Evolutionary conservation across 345 rosid genomes (phyloP).

Genomic region (Triadica sebifera): DNA sequence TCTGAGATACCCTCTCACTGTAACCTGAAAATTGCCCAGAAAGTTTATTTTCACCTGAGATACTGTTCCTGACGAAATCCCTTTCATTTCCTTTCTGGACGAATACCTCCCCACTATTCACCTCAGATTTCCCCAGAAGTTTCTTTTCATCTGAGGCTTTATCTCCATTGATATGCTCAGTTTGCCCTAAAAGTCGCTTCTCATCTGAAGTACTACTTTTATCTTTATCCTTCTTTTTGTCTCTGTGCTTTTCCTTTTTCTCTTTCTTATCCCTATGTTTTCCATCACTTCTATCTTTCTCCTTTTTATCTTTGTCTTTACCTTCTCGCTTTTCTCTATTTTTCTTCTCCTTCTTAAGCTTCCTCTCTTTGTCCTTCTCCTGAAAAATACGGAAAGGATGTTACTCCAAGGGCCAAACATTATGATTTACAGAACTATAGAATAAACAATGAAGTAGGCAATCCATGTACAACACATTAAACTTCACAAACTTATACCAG

Average conservation of each 20-base stretch:
- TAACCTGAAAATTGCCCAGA: constrained; percentile 25
- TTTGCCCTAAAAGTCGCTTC: constrained; percentile 27
- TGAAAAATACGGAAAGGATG: constrained; percentile 23
- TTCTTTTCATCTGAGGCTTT: constrained; percentile 35
- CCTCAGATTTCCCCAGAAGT: constrained; percentile 25
- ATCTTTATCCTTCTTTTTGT: constrained; percentile 39
- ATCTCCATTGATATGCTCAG: constrained; percentile 31
- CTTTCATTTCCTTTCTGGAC: constrained; percentile 30
- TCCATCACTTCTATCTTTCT: constrained; percentile 46
- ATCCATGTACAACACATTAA: background rate
- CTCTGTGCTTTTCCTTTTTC: constrained; percentile 40
- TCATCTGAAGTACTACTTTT: constrained; percentile 35
- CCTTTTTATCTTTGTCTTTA: constrained; percentile 41
- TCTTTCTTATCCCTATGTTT: constrained; percentile 52
- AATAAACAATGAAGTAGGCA: background rate
- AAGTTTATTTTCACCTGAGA: constrained; percentile 33
- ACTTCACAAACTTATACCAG: too few species aligned
- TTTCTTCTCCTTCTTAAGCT: constrained; percentile 51
- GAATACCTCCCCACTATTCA: constrained; percentile 30
- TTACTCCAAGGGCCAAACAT: background rate
- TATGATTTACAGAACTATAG: background rate
- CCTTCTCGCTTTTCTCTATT: constrained; percentile 47
- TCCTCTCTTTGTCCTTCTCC: constrained; percentile 56
- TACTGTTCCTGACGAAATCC: constrained; percentile 29
- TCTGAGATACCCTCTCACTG: constrained; percentile 27